A percentile compares a stretch with the other conserved stretches of the same genome.
Conservation (phyloP, 2,329 filamentous ascomycete species). For the Beauveria bassiana region DNA sequence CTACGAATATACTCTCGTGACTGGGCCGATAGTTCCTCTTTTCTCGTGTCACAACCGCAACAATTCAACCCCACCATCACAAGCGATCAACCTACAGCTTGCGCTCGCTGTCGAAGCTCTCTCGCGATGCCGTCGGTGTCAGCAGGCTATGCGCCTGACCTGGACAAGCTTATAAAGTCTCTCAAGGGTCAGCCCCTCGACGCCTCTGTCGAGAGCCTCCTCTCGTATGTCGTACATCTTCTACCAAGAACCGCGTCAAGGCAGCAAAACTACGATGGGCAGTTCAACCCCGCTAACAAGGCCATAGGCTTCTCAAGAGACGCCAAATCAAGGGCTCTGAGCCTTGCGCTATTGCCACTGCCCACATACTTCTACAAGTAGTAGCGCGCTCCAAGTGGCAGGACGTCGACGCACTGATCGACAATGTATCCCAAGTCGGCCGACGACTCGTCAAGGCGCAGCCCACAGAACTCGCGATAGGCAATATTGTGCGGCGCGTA, state of each 20-base stretch:
- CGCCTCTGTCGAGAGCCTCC: constrained; percentile 72
- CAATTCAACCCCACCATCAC: background rate
- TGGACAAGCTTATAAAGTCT: constrained; percentile 71
- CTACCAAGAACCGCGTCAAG: background rate
- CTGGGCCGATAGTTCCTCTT: background rate
- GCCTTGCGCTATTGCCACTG: constrained; percentile 84
- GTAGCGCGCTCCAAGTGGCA: constrained; percentile 74
- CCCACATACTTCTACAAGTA: constrained; percentile 78
- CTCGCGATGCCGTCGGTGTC: constrained; percentile 27
- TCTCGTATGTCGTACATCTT: constrained; percentile 53
- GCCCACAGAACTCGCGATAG: constrained; percentile 83
- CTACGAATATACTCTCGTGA: too few relatives aligned
- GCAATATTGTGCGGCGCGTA: constrained; percentile 87
- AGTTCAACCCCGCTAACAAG: background rate
- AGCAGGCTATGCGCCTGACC: constrained; percentile 52
- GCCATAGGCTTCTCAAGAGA: constrained; percentile 72
- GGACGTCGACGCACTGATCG: constrained; percentile 70
- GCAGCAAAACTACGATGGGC: too few relatives aligned
- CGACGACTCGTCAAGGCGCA: constrained; percentile 72
- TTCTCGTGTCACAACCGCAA: background rate
- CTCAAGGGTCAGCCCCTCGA: constrained; percentile 71
- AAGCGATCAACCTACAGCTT: background rate
- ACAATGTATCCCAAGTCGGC: constrained; percentile 72
- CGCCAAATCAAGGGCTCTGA: constrained; percentile 83
- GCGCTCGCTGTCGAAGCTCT: background rate